phyloP scores from a whole-genome alignment of 352 stramenopile species.

The Pythium coloratum region DNA sequence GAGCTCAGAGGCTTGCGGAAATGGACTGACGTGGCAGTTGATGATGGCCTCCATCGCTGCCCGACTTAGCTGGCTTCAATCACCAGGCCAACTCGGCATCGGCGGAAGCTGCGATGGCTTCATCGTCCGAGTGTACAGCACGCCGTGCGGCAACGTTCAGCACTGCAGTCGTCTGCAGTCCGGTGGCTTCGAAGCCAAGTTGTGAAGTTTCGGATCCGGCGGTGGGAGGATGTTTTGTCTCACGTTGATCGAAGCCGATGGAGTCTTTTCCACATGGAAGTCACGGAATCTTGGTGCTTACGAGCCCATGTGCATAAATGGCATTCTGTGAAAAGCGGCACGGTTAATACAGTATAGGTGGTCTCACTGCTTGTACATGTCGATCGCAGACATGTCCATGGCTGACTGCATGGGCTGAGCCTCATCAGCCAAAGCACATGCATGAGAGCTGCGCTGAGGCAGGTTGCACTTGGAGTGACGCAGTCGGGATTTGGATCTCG shows the following conservation, averaged over 20 bases:
- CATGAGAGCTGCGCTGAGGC: neutral
- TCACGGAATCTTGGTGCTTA: neutral
- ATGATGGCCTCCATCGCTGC: neutral
- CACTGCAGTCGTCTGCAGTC: too few relatives aligned
- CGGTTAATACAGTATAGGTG: neutral
- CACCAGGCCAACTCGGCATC: too few relatives aligned
- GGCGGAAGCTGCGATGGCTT: too few relatives aligned
- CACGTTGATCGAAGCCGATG: neutral
- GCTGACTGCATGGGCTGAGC: slow-evolving; percentile 7
- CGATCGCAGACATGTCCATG: neutral
- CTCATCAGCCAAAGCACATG: neutral
- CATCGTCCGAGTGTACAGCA: too few relatives aligned
- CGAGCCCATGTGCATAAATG: neutral
- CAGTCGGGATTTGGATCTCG: neutral
- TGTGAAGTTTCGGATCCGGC: too few relatives aligned
- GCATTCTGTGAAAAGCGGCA: neutral
- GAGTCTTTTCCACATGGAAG: neutral
- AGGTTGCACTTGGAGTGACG: slow-evolving; percentile 6
- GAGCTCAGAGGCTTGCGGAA: neutral
- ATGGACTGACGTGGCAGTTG: neutral
- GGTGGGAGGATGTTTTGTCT: neutral
- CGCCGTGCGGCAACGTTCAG: too few relatives aligned
- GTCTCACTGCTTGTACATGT: too few relatives aligned
- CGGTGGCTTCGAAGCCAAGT: too few relatives aligned
- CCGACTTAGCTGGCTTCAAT: too few relatives aligned